Base-by-base conservation (phyloP, 345 rosid genomes). In the Euphorbia peplus region DNA sequence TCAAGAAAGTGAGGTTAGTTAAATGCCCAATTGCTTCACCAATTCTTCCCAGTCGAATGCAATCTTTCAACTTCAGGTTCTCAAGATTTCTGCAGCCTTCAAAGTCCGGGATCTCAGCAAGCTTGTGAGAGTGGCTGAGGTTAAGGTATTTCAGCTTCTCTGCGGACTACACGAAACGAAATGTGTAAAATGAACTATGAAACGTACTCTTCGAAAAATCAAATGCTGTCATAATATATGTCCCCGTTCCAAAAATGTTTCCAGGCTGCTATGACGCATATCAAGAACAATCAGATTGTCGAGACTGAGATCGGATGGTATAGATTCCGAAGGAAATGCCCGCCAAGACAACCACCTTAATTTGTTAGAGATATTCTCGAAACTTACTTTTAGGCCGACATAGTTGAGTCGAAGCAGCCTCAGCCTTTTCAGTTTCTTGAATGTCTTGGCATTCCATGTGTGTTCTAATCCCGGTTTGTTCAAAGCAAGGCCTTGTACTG, bases 271-370 rank as follows among this genome's bases (percentile, higher is more conserved):
- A 54, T 18, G 46, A 2, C 44, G 63, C 65, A 69, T 69, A 29
- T 15, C 46, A 10, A 69, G 56, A 41, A 59, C 12, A 44, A 75
- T 56, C 48, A 75, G 37, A 5, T 68, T 47, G 14, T 54, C 50
- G 3, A 39, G 53, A 19, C 32, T 8, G 22, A 72, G 59, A 18
- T n/a, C 47, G 11, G 24, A 12, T 12, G 74, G 73, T 21, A 61
- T 26, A 41, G 59, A 63, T 48, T 39, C 1, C 14, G 37, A 0
- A 13, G 76, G 64, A 58, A 51, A 68, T 19, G 28, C 56, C 12
- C 4, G 28, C 71, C 71, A 68, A 4, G 57, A 63, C 44, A 79
- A 56, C 73, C 75, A 79, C 48, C 55, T 44, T 30, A 79, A 63
- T 28, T 71, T 1, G 19, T 53, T 60, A 28, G 69, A 64, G 52